phyloP scores from a whole-genome alignment of 352 stramenopile species.

The Pythium aquatile region DNA sequence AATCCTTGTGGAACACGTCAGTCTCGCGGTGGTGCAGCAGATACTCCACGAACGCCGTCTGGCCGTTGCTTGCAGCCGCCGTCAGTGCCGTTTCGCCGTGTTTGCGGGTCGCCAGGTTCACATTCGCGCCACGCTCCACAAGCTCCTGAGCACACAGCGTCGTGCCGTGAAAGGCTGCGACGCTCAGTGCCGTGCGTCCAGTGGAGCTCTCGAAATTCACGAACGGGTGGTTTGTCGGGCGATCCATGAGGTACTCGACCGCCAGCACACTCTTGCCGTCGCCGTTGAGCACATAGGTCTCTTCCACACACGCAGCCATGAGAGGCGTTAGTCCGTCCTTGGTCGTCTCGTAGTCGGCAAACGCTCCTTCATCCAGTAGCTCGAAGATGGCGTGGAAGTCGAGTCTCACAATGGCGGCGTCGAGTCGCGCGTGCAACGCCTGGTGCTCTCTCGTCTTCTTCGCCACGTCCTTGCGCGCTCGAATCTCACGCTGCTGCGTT shows the following conservation, averaged over 20 bases:
- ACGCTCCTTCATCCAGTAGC: slow-evolving; percentile 58
- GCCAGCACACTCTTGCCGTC: slow-evolving; percentile 53
- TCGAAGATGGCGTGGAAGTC: slow-evolving; percentile 39
- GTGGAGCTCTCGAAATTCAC: slow-evolving; percentile 64
- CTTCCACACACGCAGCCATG: slow-evolving; percentile 55
- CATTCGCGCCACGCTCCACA: slow-evolving; percentile 45
- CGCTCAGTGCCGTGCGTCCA: slow-evolving; percentile 44
- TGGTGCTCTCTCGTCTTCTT: slow-evolving; percentile 45
- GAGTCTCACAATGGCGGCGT: slow-evolving; percentile 39
- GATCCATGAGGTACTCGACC: slow-evolving; percentile 59
- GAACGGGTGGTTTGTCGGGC: slow-evolving; percentile 43
- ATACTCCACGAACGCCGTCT: slow-evolving; percentile 52
- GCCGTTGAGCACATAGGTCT: slow-evolving; percentile 53
- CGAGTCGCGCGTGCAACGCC: slow-evolving; percentile 43
- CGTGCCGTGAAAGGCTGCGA: slow-evolving; percentile 45
- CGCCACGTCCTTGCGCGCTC: slow-evolving; percentile 43
- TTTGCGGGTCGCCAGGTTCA: slow-evolving; percentile 40
- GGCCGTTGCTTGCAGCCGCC: slow-evolving; percentile 47
- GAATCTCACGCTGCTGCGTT: slow-evolving; percentile 34
- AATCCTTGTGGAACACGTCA: slow-evolving; percentile 40
- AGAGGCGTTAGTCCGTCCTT: slow-evolving; percentile 38
- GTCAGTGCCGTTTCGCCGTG: slow-evolving; percentile 57
- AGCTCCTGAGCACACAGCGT: slow-evolving; percentile 51
- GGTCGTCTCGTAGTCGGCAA: slow-evolving; percentile 63
- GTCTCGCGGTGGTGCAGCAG: slow-evolving; percentile 38